phyloP scores from a whole-genome alignment of 352 stramenopile genomes.

The Phytopythium vexans region DNA sequence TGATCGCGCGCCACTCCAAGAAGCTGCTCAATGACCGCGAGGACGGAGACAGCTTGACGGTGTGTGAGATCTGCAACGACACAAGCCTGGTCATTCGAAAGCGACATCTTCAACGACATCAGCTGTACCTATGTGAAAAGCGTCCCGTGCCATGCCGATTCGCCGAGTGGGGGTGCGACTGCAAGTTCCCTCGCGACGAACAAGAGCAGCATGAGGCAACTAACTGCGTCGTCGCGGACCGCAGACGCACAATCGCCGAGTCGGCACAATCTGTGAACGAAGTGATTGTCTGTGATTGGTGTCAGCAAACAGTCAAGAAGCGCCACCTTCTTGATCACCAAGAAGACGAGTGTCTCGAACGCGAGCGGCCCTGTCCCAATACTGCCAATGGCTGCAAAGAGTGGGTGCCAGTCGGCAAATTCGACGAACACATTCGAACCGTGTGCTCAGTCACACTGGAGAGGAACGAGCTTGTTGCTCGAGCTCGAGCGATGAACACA shows the following conservation, averaged over 20 bases:
- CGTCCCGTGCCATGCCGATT: conserved; percentile 43
- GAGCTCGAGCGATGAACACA: conserved; percentile 46
- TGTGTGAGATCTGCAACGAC: conserved; percentile 40
- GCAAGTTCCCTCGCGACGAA: conserved; percentile 31
- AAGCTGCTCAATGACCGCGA: conserved; percentile 40
- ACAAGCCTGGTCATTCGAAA: conserved; percentile 22
- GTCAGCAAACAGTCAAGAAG: conserved; percentile 55
- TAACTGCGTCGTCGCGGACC: conserved; percentile 40
- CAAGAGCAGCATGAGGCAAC: conserved; percentile 35
- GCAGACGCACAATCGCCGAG: conserved; percentile 31
- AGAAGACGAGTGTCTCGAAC: conserved; percentile 66
- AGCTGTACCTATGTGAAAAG: conserved; percentile 41
- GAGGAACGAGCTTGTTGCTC: conserved; percentile 47
- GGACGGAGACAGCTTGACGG: conserved; percentile 28
- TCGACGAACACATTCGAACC: conserved; percentile 44
- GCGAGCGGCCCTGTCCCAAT: conserved; percentile 71
- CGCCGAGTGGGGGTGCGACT: conserved; percentile 45
- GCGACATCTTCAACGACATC: conserved; percentile 40
- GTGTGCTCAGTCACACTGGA: conserved; percentile 51
- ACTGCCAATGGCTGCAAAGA: conserved; percentile 51
- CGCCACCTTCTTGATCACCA: conserved; percentile 68
- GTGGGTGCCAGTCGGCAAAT: conserved; percentile 64
- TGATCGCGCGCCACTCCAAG: conserved; percentile 20
- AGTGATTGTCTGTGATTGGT: conserved; percentile 62
- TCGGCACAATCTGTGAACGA: conserved; percentile 51